Evolutionary conservation across 495 filamentous ascomycete genomes (phyloP), one percentile per base, ranked within the genome.

Genomic region (Podospora sp.): DNA sequence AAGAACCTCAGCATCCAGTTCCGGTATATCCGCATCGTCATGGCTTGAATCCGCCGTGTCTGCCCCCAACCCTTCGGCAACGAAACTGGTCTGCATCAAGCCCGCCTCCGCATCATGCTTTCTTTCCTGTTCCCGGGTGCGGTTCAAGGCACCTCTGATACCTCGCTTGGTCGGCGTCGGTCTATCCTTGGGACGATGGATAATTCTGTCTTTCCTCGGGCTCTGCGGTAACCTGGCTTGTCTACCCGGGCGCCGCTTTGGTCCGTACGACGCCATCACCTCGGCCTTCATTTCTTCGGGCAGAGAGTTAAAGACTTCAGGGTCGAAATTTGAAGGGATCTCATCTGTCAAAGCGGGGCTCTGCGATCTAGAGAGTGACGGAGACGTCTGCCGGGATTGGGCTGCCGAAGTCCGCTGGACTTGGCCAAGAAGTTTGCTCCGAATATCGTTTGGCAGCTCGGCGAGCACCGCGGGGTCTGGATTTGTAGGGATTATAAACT

Each of bases 241-340:
- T 26, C 56, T 66, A 75, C 63, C 25, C 6, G 29, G 46, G 20
- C 61, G 56, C n/a, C 25, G 8, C n/a, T 51, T 40, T n/a, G 20
- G 73, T 18, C 76, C 73, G 74, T 96, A 95, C 60, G 88, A 89
- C 4, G 84, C 86, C 7, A 94, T 78, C 9, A 96, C 81, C 73
- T 97, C 93, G 21, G 89, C 87, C 65, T 92, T 89, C 69, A 97
- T 86, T 66, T 95, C 92, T 52, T 90, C 89, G 0, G 93, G 93
- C 6, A 97, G 81, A 1, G 91, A 91, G 35, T 88, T 84, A 63
- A 97, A 87, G 14, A 88, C 86, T 57, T 92, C 90, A 0, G 85
- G 87, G 72, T 94, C 91, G 24, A 93, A 75, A 68, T 92, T 87
- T 1, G 77, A 73, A 2, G 78, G 81, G 12, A 82, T 77, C 4